Percentiles rank a stretch among this genome's conserved stretches.
Conservation (phyloP, 2,329 filamentous ascomycete species). For the Rutstroemia sp. region DNA sequence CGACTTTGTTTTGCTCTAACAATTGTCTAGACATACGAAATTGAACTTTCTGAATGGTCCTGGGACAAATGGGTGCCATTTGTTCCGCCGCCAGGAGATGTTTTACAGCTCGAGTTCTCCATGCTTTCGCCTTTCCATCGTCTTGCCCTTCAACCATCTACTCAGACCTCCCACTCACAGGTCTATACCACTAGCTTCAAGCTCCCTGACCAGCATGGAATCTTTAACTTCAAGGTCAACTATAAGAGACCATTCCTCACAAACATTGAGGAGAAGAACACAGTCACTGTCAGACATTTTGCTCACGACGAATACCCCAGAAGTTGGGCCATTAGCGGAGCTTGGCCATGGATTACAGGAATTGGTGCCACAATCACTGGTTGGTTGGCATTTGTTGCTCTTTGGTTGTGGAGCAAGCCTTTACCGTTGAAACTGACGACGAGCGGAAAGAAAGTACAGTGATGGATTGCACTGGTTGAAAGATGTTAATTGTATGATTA, state of each 20-base stretch:
- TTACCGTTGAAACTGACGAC: constrained; percentile 27
- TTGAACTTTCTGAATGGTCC: constrained; percentile 81
- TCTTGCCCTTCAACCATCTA: constrained; percentile 56
- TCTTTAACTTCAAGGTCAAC: constrained; percentile 97
- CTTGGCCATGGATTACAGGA: constrained; percentile 91
- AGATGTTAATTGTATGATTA: constrained; percentile 23
- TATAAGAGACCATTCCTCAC: constrained; percentile 93
- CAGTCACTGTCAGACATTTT: constrained; percentile 91
- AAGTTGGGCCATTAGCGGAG: constrained; percentile 81
- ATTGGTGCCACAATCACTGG: constrained; percentile 77
- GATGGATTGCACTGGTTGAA: constrained; percentile 8
- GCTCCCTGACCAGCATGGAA: constrained; percentile 93
- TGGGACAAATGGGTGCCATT: constrained; percentile 72
- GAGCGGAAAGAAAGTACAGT: constrained; percentile 36
- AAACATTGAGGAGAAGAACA: constrained; percentile 86
- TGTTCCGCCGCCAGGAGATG: constrained; percentile 59
- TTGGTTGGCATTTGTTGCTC: constrained; percentile 74
- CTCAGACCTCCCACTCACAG: constrained; percentile 57
- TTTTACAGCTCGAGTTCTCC: constrained; percentile 89
- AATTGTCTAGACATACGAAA: constrained; percentile 31
- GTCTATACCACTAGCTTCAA: constrained; percentile 71
- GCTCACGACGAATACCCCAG: constrained; percentile 95
- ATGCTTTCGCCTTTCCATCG: constrained; percentile 99
- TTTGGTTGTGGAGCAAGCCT: constrained; percentile 79
- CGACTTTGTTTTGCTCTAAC: constrained; percentile 2